Evolutionary conservation across 805 yeast genomes (phyloP), one percentile per base, ranked within the genome.

Genomic region (Pichia manshurica): DNA sequence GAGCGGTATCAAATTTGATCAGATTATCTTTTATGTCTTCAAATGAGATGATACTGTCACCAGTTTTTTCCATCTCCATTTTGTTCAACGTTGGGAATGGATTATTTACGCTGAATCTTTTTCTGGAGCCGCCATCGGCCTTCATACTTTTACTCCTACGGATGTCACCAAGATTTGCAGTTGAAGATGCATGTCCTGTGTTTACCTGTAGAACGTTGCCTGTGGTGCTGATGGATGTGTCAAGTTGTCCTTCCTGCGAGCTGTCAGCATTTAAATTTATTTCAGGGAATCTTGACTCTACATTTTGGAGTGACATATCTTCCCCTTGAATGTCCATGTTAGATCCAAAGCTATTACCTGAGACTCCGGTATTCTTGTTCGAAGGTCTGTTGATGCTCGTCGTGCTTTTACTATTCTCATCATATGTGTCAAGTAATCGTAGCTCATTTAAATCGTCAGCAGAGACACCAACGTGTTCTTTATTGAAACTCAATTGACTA

Each of bases 221-320:
- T 15, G 17, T 10, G 36, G 22, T 22, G 10, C 19, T 22, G 16
- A 25, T 23, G 23, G 28, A 15, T 3, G 25, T n/a, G 19, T 12
- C n/a, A 29, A 8, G 7, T 13, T 9, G 7, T 7, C 29, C 29
- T 10, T 25, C 10, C 10, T 10, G 29, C 7, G 29, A 25, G 10
- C 10, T 10, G 10, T 25, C 29, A 25, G 7, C 10, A 15, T 20
- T 37, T 5, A 22, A 10, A 41, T 38, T 36, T 16, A 46, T 39
- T 17, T 42, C 59, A 5, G 64, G 84, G 53, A 70, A 79, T 42
- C 82, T 62, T 48, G 73, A 73, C 55, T 76, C 82, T 1, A 72
- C 76, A 31, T 73, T 62, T 5, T 66, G 44, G 28, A 22, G 22
- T 4, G 43, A 29, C 20, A 40, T 17, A 17, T 40, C 34, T 3